Evolutionary conservation across 352 stramenopile genomes (phyloP), one percentile per base, ranked within the genome.

Genomic region (Detonula confervacea): DNA sequence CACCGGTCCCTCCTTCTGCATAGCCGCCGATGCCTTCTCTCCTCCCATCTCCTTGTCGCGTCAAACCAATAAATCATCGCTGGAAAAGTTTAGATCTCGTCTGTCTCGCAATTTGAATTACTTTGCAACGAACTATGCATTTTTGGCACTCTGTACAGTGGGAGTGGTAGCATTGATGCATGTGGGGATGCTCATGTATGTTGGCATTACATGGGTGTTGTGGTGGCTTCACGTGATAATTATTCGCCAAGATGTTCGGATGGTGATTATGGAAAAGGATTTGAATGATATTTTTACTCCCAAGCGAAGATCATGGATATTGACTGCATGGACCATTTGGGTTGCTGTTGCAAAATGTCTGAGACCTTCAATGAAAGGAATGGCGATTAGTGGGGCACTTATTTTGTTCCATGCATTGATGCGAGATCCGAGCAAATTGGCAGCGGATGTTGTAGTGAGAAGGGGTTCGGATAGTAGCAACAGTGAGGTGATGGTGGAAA

Each of bases 51-150:
- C 59, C 47, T 57, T 74, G 20, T 37, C 47, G 0, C 71, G 56
- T 29, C 75, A 91, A 64, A 60, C 85, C n/a, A 73, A 92, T 63
- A 92, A 92, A 74, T 81, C 68, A 12, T 76, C 79, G 1, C 25
- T 66, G 7, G 86, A 92, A 86, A 92, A 91, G 46, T 71, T 93
- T 30, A 60, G 71, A 25, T 88, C 80, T 46, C 79, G 89, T 16
- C 27, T 94, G 0, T 79, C 66, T 11, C 68, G 91, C 3, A 94
- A 94, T 73, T 71, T 93, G 46, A 77, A 78, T 11, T 93, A 86
- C 57, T 94, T 94, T 68, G 60, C 91, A 9, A 91, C 89, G 16
- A 94, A 94, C 59, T 94, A 94, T 77, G 81, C 81, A 24, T 57
- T 94, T 9, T 49, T 91, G 22, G 70, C 77, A 16, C 20, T 74